Base-by-base conservation (phyloP, 2,329 filamentous ascomycete genomes). In the Calonectria hawksworthii region DNA sequence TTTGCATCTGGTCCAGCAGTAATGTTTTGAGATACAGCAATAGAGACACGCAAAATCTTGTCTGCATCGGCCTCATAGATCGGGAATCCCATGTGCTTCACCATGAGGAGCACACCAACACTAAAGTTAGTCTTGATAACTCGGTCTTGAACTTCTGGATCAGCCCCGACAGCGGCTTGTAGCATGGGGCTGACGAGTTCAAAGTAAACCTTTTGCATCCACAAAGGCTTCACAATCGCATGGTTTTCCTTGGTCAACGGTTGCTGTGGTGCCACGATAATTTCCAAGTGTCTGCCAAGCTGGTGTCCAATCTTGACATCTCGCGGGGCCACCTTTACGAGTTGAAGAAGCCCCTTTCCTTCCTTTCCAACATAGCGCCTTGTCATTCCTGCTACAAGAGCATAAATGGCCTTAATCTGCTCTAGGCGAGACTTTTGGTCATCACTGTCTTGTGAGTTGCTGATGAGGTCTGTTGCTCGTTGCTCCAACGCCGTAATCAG, bases 41-140 rank as follows among this genome's bases (percentile, higher is more conserved):
- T 87, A 8, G 88, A 85, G 21, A 91, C 84, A 11, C 88, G 87
- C 4, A 90, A 82, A 8, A 92, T 84, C 38, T 83, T 81, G 5
- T 85, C 85, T 0, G 86, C 83, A 64, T 92, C 90, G 21, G 88
- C 86, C 54, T 90, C 86, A 80, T 90, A 92, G 23, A 91, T 86
- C 2, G 85, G 80, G 68, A 88, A 90, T 23, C 83, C 83, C 72
- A 91, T 86, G 79, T 90, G 86, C 74, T 86, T 87, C 10, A 91
- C 83, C 61, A 90, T 85, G 0, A 88, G 83, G 7, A 92, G 84
- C 8, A 88, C 85, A 3, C 86, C 87, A 34, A 90, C 84, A 36
- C 88, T 86, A 67, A 87, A 87, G 74, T 88, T 88, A 1, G 81
- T 83, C 74, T 81, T 84, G 68, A 77, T 74, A 11, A 78, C 78